Evolutionary conservation across 176 grass and related monocot genomes (phyloP), one percentile per base, ranked within the genome.

Genomic region (Aegilops speltoides): DNA sequence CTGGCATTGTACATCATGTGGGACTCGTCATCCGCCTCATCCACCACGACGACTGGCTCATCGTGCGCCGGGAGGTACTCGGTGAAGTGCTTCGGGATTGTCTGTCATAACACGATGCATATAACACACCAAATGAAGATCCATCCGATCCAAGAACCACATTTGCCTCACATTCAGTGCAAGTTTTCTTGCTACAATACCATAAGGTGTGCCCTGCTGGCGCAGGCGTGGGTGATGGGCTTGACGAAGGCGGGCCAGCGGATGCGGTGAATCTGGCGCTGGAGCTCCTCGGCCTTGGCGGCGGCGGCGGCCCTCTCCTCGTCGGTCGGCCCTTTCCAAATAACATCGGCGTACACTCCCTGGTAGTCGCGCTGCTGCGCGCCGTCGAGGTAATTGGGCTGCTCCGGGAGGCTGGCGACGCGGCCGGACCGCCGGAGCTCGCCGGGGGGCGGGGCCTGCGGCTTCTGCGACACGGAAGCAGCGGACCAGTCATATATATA

Each of bases 31-130:
- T 78, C 84, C 2, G 46, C 79, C 82, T 97, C 92, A 85, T 94
- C 86, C 54, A 93, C 73, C 80, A 97, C 23, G 2, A 73, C 45
- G 10, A 95, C 71, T 0, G 5, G 37, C n/a, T 86, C 73, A 29
- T 93, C 95, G 4, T 69, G 70, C 34, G 76, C 94, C 19, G 95
- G 95, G 43, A 62, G 60, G 64, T 95, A 16, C 31, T 84, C 87
- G 74, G 87, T 76, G 32, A 93, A 95, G 3, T 12, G 13, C 9
- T 0, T 89, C 2, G 54, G 88, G 36, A 97, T 91, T 4, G 82
- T 82, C 95, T 97, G 54, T 80, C 73, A 38, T 38, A 38, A 38
- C 37, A 37, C 40, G 48, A 60, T 52, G 60, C 24, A 32, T 14
- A 81, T 23, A 22, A 59, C 20, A 7, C 54, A 9, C 54, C 54